A percentile compares a stretch with the other conserved stretches of the same genome.
Evolutionary conservation across 2,329 filamentous ascomycete species (phyloP).

Genomic region (Fusarium praegraminearum): DNA sequence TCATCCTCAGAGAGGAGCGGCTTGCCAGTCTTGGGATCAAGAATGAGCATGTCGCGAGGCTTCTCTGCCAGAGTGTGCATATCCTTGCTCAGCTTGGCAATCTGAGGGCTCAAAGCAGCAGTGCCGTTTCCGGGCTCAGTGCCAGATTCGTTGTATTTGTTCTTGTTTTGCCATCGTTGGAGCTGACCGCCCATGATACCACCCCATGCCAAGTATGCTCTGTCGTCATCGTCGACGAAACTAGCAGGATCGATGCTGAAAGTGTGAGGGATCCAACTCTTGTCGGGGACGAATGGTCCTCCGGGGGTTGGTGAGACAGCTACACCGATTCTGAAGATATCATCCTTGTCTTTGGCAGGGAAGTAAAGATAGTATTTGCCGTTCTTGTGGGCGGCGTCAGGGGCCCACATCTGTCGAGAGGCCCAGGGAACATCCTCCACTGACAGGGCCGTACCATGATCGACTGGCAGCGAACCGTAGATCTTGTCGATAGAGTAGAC

Average conservation of each 20-base stretch:
- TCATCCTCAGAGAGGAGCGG: constrained; percentile 15
- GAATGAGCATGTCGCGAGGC: constrained; percentile 18
- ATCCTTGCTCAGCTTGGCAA: constrained; percentile 22
- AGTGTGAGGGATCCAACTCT: constrained; percentile 24
- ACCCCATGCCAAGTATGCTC: constrained; percentile 5
- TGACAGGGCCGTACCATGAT: constrained; percentile 14
- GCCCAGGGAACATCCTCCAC: constrained; percentile 21
- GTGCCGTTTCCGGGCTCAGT: constrained; percentile 16
- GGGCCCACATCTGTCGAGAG: constrained; percentile 21
- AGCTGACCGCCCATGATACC: constrained; percentile 23
- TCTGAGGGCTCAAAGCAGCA: constrained; percentile 6
- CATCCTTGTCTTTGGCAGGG: constrained; percentile 24
- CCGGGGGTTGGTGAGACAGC: constrained; percentile 14
- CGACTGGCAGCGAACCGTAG: constrained; percentile 7
- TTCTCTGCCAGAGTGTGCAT: constrained; percentile 27
- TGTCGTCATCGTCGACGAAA: constrained; percentile 3
- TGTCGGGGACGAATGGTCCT: constrained; percentile 21
- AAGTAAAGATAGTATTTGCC: constrained; percentile 35
- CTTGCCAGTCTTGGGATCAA: constrained; percentile 20
- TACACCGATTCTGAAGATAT: constrained; percentile 25
- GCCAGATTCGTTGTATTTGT: constrained; percentile 14
- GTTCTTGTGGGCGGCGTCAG: constrained; percentile 24
- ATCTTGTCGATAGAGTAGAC: constrained; percentile 23
- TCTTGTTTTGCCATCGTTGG: constrained; percentile 22
- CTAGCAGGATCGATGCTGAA: constrained; percentile 24